Evolutionary conservation across 2,329 filamentous ascomycete species (phyloP).

Genomic region (Trichoderma sp.): DNA sequence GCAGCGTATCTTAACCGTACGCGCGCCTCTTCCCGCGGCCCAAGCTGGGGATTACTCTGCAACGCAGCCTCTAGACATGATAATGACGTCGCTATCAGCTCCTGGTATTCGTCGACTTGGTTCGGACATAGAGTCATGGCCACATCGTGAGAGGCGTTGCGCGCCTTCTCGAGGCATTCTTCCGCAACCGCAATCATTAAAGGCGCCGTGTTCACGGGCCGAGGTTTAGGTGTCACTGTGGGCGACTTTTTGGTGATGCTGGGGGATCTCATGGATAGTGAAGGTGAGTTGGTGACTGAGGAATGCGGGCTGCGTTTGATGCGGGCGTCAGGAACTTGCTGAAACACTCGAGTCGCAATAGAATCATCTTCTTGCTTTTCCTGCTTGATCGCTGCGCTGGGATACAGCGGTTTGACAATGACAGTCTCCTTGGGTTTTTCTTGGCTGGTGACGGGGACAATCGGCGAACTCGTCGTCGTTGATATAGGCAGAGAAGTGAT

Average conservation of each 20-base stretch:
- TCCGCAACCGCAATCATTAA: conserved; percentile 71
- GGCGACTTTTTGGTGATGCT: conserved; percentile 44
- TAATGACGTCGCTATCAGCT: conserved; percentile 68
- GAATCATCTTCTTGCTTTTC: conserved; percentile 21
- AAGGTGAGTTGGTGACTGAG: conserved; percentile 43
- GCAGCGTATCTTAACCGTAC: conserved; percentile 70
- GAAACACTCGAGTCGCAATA: conserved; percentile 19
- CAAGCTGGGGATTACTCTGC: conserved; percentile 53
- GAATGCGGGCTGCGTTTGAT: conserved; percentile 40
- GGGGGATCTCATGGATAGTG: conserved; percentile 40
- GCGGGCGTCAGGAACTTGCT: conserved; percentile 17
- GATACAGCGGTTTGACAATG: conserved; percentile 5
- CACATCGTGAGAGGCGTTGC: conserved; percentile 49
- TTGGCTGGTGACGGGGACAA: not conserved
- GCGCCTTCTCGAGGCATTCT: conserved; percentile 69
- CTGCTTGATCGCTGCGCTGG: conserved; percentile 15
- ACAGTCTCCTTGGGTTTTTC: conserved; percentile 20
- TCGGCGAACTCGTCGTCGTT: conserved; percentile 25
- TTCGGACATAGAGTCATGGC: conserved; percentile 39
- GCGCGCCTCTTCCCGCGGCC: conserved; percentile 66
- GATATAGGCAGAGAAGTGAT: conserved; percentile 28
- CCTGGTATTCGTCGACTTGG: conserved; percentile 65
- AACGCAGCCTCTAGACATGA: conserved; percentile 70
- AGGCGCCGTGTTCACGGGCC: conserved; percentile 51
- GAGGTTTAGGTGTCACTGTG: conserved; percentile 40